A percentile compares a stretch with the other conserved stretches of the same genome.
These are phyloP conservation scores for Phytomonas sp. DNA, from an alignment of 208 protist species.

Conservation along the genomic window DNA sequence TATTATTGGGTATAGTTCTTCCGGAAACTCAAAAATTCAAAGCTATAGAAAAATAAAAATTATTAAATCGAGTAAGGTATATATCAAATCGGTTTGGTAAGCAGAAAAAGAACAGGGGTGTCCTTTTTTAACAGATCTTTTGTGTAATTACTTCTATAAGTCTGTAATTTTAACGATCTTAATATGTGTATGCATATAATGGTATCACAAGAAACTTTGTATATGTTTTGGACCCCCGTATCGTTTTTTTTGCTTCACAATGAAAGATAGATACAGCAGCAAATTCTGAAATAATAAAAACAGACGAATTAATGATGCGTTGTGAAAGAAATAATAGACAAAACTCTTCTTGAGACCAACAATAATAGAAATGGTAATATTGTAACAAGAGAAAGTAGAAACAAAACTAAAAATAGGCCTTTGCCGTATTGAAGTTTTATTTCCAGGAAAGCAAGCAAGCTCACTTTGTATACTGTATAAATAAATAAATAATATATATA, in stretches of 20 bases:
- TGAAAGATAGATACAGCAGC: not conserved
- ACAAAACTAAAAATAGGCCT: not conserved
- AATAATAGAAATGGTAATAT: conserved; percentile 14
- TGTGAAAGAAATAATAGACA: not conserved
- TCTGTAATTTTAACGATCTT: not conserved
- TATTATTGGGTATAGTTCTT: too few species aligned
- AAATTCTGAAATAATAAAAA: conserved; percentile 4
- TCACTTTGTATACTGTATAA: not conserved
- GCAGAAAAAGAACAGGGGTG: too few species aligned
- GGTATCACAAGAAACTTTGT: not conserved
- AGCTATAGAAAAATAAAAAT: too few species aligned
- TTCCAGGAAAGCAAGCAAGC: too few species aligned
- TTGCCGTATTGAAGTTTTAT: too few species aligned
- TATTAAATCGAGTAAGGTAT: too few species aligned
- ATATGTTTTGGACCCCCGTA: not conserved
- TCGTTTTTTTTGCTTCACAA: not conserved
- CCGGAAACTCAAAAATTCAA: too few species aligned
- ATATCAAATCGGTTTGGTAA: too few species aligned
- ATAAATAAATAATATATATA: not conserved
- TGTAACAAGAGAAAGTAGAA: not conserved
- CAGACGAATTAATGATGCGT: not conserved
- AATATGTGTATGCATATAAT: not conserved
- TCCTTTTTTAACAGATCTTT: too few species aligned
- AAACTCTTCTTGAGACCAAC: not conserved
- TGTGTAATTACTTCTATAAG: too few species aligned